phyloP scores from a whole-genome alignment of 768 basidiomycete genomes.

The Kockovaella imperatae region DNA sequence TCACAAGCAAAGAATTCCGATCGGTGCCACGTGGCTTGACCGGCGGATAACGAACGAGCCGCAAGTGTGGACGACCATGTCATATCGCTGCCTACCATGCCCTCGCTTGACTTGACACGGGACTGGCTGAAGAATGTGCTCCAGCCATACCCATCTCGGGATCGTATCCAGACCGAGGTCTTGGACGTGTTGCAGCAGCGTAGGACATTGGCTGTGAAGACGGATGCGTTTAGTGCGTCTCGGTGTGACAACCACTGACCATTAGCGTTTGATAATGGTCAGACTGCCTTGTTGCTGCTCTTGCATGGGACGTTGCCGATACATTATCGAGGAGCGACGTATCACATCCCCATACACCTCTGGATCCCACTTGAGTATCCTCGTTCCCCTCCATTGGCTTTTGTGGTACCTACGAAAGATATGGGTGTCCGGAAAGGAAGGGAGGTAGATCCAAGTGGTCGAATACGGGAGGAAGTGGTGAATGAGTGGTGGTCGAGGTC shows the following conservation, averaged over 20 bases:
- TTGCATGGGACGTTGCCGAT: conserved; percentile 88
- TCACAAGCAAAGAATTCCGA: too few species aligned
- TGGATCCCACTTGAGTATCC: conserved; percentile 87
- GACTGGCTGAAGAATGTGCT: conserved; percentile 42
- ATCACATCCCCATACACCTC: conserved; percentile 87
- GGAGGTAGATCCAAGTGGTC: conserved; percentile 55
- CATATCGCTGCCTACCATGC: too few species aligned
- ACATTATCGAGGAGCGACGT: conserved; percentile 61
- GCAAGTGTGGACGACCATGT: too few species aligned
- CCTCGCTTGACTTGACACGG: conserved; percentile 26
- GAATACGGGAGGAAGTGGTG: conserved; percentile 64
- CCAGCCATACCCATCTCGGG: conserved; percentile 36
- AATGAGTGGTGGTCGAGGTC: conserved; percentile 61
- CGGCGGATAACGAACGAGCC: too few species aligned
- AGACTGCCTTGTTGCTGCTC: conserved; percentile 82
- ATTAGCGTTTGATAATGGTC: conserved; percentile 85
- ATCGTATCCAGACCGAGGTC: conserved; percentile 33
- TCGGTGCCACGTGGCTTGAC: too few species aligned
- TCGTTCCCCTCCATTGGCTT: conserved; percentile 67
- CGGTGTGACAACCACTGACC: not conserved
- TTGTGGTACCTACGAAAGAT: conserved; percentile 82
- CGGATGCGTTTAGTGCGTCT: conserved; percentile 45
- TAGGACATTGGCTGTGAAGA: conserved; percentile 41
- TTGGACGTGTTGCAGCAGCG: conserved; percentile 25
- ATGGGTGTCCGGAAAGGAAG: conserved; percentile 77